Conservation (phyloP, 176 grass and related monocot species). For the Zea luxurians region DNA sequence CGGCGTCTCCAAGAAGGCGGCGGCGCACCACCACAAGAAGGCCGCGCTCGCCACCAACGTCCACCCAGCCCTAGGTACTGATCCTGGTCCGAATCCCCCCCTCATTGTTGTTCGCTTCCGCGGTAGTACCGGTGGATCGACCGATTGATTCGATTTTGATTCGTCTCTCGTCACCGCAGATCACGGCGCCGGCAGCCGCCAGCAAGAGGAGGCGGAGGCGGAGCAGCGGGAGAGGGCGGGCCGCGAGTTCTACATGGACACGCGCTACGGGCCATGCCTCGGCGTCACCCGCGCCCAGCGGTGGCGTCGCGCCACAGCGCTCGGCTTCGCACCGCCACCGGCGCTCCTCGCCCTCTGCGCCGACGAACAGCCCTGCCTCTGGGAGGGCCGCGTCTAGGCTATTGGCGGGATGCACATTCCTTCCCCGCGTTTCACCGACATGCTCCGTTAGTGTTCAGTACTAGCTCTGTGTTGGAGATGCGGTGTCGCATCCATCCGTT, state of each 20-base stretch:
- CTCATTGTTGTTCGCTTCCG: not conserved
- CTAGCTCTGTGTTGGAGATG: not conserved
- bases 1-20: constrained; percentile 45
- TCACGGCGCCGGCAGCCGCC: not conserved
- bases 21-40: constrained; percentile 14
- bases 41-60: not conserved
- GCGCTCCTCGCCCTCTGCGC: constrained; percentile 44
- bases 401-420: not conserved
- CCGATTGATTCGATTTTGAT: not conserved
- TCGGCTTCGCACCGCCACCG: constrained; percentile 60
- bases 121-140: not conserved
- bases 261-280: constrained; percentile 75
- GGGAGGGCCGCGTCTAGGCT: constrained; percentile 58
- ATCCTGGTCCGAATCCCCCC: not conserved
- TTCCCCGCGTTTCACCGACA: not conserved
- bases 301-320: constrained; percentile 53
- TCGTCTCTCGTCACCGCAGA: not conserved
- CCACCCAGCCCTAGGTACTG: not conserved
- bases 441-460: not conserved
- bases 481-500: not conserved
- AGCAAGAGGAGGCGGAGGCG: not conserved
- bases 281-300: constrained; percentile 61
- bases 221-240: constrained; percentile 43
- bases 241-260: constrained; percentile 76
- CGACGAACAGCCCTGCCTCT: constrained; percentile 54